These are phyloP conservation scores for Candida tibetensis DNA, from an alignment of 805 yeast genomes.

Conservation along the genomic window DNA sequence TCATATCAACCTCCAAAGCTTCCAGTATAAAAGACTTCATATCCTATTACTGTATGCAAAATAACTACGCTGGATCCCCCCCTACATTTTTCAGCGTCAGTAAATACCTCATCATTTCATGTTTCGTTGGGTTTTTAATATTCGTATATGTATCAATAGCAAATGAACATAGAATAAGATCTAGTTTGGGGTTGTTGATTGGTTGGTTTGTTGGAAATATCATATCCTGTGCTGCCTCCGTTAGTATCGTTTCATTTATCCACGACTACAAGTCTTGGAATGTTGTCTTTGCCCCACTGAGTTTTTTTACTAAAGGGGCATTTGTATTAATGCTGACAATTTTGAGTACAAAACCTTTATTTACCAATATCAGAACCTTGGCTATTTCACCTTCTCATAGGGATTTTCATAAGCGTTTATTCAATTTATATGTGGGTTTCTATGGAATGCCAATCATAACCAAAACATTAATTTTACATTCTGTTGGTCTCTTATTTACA, in stretches of 20 bases:
- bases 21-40: conserved; percentile 17
- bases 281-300: conserved; percentile 26
- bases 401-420: conserved; percentile 24
- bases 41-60: conserved; percentile 12
- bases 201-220: conserved; percentile 34
- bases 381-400: conserved; percentile 19
- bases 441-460: conserved; percentile 26
- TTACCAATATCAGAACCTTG: conserved; percentile 26
- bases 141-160: conserved; percentile 29
- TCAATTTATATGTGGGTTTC: conserved; percentile 28
- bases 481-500: conserved; percentile 13
- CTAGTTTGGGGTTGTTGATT: conserved; percentile 31
- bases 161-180: conserved; percentile 33
- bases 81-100: conserved; percentile 4
- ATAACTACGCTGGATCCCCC: conserved; percentile 4
- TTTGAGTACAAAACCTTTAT: conserved; percentile 29
- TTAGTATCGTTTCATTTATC: conserved; percentile 19
- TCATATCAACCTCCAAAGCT: conserved; percentile 8
- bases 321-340: conserved; percentile 24
- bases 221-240: conserved; percentile 26
- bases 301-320: conserved; percentile 20
- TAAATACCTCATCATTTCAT: not conserved
- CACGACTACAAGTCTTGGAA: conserved; percentile 23
- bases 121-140: conserved; percentile 13
- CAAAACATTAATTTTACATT: conserved; percentile 19